A percentile compares a stretch with the other conserved stretches of the same genome.
Evolutionary conservation across 2,329 filamentous ascomycete genomes (phyloP).

Genomic region (Cadophora malorum): DNA sequence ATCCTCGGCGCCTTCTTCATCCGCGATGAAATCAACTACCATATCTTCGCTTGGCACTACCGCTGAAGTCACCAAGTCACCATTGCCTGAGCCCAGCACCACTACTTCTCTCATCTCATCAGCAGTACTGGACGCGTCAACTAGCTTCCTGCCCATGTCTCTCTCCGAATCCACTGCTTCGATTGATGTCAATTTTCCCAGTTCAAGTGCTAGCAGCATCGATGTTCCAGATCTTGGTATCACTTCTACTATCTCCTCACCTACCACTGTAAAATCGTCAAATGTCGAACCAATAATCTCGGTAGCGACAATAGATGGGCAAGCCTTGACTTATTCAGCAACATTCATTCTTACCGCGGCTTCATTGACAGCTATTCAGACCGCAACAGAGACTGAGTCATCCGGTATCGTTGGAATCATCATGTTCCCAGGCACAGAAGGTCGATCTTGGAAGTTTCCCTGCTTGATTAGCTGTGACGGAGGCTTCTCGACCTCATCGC

Average conservation of each 20-base stretch:
- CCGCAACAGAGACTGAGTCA: slow-evolving; percentile 11
- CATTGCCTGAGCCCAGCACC: background rate
- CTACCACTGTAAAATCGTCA: background rate
- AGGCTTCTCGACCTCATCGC: background rate
- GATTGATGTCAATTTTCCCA: background rate
- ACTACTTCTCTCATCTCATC: background rate
- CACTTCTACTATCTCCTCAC: background rate
- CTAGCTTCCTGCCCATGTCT: background rate
- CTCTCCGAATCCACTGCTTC: background rate
- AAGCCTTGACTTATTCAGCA: background rate
- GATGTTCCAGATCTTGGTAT: background rate
- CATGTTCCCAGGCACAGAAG: background rate
- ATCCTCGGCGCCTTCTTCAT: background rate
- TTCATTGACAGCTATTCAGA: background rate
- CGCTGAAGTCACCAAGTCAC: background rate
- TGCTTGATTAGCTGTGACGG: background rate
- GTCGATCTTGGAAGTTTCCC: slow-evolving; percentile 3
- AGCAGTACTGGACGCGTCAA: background rate
- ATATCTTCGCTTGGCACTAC: background rate
- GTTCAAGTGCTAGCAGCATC: background rate
- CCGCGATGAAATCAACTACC: background rate
- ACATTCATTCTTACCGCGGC: background rate
- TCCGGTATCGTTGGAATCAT: background rate
- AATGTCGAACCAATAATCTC: background rate
- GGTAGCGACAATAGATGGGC: background rate